Conservation (phyloP, 2,329 filamentous ascomycete genomes). For the Fusarium multiceps region DNA sequence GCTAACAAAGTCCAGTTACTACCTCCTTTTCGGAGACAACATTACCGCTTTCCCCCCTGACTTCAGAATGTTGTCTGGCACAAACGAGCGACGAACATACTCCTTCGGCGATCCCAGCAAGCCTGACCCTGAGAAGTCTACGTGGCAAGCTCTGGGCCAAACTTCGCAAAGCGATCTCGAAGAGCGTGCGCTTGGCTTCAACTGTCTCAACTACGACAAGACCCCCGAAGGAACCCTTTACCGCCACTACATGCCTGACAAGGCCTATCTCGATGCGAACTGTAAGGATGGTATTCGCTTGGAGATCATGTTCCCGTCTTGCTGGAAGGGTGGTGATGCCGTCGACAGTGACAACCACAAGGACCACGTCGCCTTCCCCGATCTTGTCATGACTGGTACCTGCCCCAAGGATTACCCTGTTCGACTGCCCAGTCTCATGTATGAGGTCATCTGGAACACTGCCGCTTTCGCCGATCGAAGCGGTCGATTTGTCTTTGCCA, state of each 20-base stretch:
- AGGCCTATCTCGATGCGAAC: slow-evolving; percentile 81
- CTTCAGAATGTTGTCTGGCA: slow-evolving; percentile 86
- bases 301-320: slow-evolving; percentile 89
- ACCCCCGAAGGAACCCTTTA: slow-evolving; percentile 78
- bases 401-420: slow-evolving; percentile 77
- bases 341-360: slow-evolving; percentile 65
- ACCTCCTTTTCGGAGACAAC: slow-evolving; percentile 75
- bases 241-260: slow-evolving; percentile 84
- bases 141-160: slow-evolving; percentile 72
- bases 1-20: slow-evolving; percentile 71
- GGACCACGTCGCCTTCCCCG: slow-evolving; percentile 81
- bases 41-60: slow-evolving; percentile 79
- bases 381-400: slow-evolving; percentile 77
- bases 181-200: slow-evolving; percentile 91
- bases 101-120: slow-evolving; percentile 73
- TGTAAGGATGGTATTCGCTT: slow-evolving; percentile 85
- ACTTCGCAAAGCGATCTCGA: slow-evolving; percentile 74
- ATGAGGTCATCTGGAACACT: slow-evolving; percentile 86
- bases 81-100: slow-evolving; percentile 75
- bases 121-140: slow-evolving; percentile 73
- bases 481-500: slow-evolving; percentile 80
- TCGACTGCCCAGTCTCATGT: slow-evolving; percentile 81
- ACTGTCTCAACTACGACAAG: slow-evolving; percentile 85
- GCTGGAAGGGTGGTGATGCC: slow-evolving; percentile 82
- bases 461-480: slow-evolving; percentile 68